Conservation (phyloP, 2,329 filamentous ascomycete species). For the Cytospora mali region DNA sequence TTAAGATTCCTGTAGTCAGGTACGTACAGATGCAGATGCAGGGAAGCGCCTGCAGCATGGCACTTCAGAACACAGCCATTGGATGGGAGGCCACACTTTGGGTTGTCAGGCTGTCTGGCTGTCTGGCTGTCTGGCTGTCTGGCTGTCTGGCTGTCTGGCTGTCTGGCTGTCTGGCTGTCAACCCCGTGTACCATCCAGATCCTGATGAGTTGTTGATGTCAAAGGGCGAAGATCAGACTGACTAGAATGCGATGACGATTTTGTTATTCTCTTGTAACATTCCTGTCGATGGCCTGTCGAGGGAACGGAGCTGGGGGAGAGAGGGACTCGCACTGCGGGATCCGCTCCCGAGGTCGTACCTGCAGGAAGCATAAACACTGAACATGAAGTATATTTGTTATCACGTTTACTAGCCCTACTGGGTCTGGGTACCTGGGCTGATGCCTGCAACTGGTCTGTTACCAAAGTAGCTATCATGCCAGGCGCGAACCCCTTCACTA, state of each 20-base stretch:
- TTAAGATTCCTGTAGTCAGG: too few species aligned
- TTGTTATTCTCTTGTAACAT: background rate
- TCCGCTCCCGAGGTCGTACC: constrained; percentile 14
- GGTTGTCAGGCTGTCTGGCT: too few species aligned
- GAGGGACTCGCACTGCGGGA: background rate
- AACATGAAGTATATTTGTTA: constrained; percentile 8
- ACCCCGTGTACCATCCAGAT: too few species aligned
- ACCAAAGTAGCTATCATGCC: background rate
- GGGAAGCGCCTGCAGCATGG: background rate
- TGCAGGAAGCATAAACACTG: constrained; percentile 13
- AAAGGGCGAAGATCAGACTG: background rate
- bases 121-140: too few species aligned
- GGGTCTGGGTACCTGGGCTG: background rate
- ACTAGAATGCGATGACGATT: background rate
- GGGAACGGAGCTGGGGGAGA: too few species aligned
- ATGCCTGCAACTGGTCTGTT: background rate
- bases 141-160: too few species aligned
- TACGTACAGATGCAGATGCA: too few species aligned
- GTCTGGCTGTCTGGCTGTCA: too few species aligned
- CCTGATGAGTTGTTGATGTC: background rate
- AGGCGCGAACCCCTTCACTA: constrained; percentile 20
- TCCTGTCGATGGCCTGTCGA: background rate
- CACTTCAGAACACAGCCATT: background rate
- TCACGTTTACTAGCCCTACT: background rate
- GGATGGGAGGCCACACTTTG: background rate